Percentiles rank a stretch among this genome's conserved stretches.
Conservation (phyloP, 1,284 basidiomycete species). For the Retiboletus flavoniger region DNA sequence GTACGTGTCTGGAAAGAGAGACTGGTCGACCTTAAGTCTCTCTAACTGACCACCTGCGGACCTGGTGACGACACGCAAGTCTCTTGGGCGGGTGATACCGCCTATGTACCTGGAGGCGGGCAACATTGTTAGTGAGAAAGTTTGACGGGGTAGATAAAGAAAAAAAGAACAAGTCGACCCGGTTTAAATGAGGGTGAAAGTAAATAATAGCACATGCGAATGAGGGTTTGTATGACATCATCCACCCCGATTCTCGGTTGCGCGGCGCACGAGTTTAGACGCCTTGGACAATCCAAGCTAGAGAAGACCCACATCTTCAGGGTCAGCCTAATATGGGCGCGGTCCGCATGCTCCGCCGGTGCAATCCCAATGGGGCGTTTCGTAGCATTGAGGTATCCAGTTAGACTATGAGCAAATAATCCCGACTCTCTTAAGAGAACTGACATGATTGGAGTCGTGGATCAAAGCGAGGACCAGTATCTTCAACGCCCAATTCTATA, state of each 20-base stretch:
- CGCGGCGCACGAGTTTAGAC: no score
- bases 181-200: slow-evolving; percentile 9
- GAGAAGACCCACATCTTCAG: slow-evolving; percentile 35
- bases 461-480: neutral
- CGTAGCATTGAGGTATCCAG: neutral
- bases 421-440: neutral
- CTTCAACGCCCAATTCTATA: neutral
- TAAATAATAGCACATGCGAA: neutral
- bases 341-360: slow-evolving; percentile 44
- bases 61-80: slow-evolving; percentile 40
- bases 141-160: neutral
- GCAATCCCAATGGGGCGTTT: slow-evolving; percentile 36
- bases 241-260: slow-evolving; percentile 7
- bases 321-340: slow-evolving; percentile 36
- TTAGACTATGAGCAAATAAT: neutral
- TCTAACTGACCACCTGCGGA: slow-evolving; percentile 39
- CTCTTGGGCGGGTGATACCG: slow-evolving; percentile 43
- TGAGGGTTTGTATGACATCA: slow-evolving; percentile 30
- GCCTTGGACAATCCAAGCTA: neutral
- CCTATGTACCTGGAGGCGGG: slow-evolving; percentile 29
- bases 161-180: neutral
- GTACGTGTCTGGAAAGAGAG: slow-evolving; percentile 39
- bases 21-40: slow-evolving; percentile 33
- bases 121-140: slow-evolving; percentile 12
- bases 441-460: neutral